These are phyloP conservation scores for Pseudozyma flocculosa DNA, from an alignment of 1,284 basidiomycete genomes.

Conservation along the genomic window DNA sequence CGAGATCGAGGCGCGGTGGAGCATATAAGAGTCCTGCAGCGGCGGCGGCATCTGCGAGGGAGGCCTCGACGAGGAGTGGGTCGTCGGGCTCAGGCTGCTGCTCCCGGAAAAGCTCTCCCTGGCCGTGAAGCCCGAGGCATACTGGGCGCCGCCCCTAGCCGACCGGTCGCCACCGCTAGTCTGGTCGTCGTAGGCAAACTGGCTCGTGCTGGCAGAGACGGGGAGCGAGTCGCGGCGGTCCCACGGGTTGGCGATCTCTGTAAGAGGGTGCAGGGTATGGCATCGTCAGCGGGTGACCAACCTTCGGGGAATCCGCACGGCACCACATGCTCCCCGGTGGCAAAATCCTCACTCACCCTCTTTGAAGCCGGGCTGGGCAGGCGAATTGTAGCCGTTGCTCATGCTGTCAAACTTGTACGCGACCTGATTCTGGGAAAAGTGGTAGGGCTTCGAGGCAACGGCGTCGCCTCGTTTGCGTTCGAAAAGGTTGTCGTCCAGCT, in stretches of 20 bases:
- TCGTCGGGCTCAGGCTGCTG: background rate
- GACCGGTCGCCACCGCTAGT: background rate
- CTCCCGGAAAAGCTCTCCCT: background rate
- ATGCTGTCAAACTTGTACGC: background rate
- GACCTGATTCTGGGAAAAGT: too few species aligned
- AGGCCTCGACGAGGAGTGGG: background rate
- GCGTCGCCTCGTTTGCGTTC: too few species aligned
- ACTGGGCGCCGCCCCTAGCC: background rate
- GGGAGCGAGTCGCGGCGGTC: background rate
- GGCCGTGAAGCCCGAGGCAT: background rate
- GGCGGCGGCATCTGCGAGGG: background rate
- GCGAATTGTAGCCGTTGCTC: background rate
- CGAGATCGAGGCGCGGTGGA: conserved; percentile 42
- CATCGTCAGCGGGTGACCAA: too few species aligned
- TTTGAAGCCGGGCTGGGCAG: background rate
- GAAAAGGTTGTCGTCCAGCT: too few species aligned
- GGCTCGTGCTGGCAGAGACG: background rate
- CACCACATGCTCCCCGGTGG: too few species aligned
- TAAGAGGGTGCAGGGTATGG: too few species aligned
- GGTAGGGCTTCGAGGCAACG: too few species aligned
- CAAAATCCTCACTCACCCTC: background rate
- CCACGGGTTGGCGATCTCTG: too few species aligned
- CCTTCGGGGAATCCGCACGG: too few species aligned
- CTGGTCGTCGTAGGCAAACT: background rate
- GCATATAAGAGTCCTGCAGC: background rate